phyloP scores from a whole-genome alignment of 352 stramenopile genomes.

The Pythium brachiatum region DNA sequence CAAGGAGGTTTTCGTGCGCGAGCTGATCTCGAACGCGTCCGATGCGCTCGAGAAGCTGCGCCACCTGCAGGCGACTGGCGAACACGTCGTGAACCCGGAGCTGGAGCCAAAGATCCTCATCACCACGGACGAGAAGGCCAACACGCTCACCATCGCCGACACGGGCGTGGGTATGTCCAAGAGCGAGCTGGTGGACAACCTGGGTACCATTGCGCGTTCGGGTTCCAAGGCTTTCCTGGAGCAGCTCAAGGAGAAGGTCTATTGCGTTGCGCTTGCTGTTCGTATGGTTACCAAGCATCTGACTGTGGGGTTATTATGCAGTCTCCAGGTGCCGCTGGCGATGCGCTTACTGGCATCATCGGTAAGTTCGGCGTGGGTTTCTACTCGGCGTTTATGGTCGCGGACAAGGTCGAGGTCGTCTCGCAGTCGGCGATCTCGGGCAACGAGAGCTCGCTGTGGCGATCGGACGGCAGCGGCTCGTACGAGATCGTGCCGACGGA shows the following conservation, averaged over 20 bases:
- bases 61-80: conserved; percentile 87
- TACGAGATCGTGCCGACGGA: conserved; percentile 69
- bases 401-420: conserved; percentile 94
- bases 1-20: conserved; percentile 99
- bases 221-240: conserved; percentile 97
- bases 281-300: too few relatives aligned
- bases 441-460: conserved; percentile 58
- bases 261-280: neutral
- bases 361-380: conserved; percentile 99
- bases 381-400: conserved; percentile 99
- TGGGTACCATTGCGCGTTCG: conserved; percentile 98
- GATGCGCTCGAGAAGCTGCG: conserved; percentile 99
- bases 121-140: conserved; percentile 92
- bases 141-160: conserved; percentile 97
- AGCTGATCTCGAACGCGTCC: conserved; percentile 98
- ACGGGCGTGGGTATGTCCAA: conserved; percentile 98
- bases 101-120: conserved; percentile 96
- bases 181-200: conserved; percentile 95
- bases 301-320: neutral
- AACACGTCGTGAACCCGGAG: conserved; percentile 72
- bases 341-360: conserved; percentile 93
- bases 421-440: conserved; percentile 71
- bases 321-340: conserved; percentile 52
- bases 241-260: conserved; percentile 82
- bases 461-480: conserved; percentile 80